phyloP scores from a whole-genome alignment of 2,329 filamentous ascomycete species.

The Drechslerella coelobrocha region DNA sequence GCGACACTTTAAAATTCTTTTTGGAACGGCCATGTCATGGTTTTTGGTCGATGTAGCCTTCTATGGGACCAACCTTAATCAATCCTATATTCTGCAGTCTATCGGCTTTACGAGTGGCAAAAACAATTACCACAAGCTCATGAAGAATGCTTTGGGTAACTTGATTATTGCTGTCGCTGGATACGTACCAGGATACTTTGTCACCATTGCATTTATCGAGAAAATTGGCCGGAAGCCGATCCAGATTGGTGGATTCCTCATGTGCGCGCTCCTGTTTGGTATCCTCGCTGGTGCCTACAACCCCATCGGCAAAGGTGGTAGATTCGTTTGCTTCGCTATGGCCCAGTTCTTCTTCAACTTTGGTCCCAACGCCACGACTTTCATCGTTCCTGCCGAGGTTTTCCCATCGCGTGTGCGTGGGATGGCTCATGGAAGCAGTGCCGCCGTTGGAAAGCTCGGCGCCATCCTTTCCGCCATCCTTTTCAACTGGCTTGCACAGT shows the following conservation, averaged over 20 bases:
- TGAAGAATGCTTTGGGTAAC: slow-evolving; percentile 57
- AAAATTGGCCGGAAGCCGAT: slow-evolving; percentile 71
- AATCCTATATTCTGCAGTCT: slow-evolving; percentile 56
- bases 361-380: slow-evolving; percentile 57
- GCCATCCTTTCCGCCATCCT: slow-evolving; percentile 61
- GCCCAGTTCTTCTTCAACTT: slow-evolving; percentile 55
- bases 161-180: slow-evolving; percentile 56
- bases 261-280: slow-evolving; percentile 15
- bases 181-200: slow-evolving; percentile 55
- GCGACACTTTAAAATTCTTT: slow-evolving; percentile 57
- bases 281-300: slow-evolving; percentile 42
- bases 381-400: slow-evolving; percentile 58
- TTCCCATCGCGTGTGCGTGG: slow-evolving; percentile 58
- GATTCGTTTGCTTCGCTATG: slow-evolving; percentile 45
- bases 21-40: slow-evolving; percentile 56
- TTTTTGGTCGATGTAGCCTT: slow-evolving; percentile 48
- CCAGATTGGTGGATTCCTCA: slow-evolving; percentile 62
- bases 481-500: slow-evolving; percentile 65
- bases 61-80: slow-evolving; percentile 57
- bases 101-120: slow-evolving; percentile 57
- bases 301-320: slow-evolving; percentile 33
- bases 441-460: slow-evolving; percentile 58
- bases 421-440: slow-evolving; percentile 58
- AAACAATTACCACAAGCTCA: slow-evolving; percentile 56
- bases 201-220: slow-evolving; percentile 55